Base-by-base conservation (phyloP, 441 rosid genomes). In the Gossypium davidsonii region DNA sequence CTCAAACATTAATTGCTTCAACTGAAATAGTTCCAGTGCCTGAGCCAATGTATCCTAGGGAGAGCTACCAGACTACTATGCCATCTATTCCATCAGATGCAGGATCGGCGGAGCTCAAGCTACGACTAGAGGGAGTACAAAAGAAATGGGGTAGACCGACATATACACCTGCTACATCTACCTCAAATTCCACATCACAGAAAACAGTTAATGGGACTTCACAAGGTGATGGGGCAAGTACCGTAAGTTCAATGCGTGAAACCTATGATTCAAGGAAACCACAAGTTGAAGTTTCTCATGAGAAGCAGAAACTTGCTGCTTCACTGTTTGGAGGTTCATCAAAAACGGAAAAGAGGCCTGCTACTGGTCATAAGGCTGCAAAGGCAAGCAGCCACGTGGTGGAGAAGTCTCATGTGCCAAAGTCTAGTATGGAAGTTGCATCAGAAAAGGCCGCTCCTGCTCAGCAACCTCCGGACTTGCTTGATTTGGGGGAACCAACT, bases 291-390 rank as follows among this genome's bases (percentile, higher is more conserved):
- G 74, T 91, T 20, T 79, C 92, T 65, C 85, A 86, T 11, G 98
- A 93, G 82, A 96, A 90, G 82, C 96, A 96, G 89, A 93, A 89
- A 86, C 98, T 96, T 9, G 99, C 97, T 55, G 99, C 98, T 59
- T 93, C 99, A 26, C 78, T 96, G 72, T 96, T 96, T 79, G 98
- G 99, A 66, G 88, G 93, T 77, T 80, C 92, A 62, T 84, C 93
- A 23, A 90, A 86, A 81, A 52, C 82, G 42, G 97, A 90, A 74
- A 90, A 82, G 83, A 88, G 85, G 71, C 67, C 86, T 64, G 75
- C 94, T 65, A 55, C 85, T 73, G 82, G 87, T 63, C 90, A 86
- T 66, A 89, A 80, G 80, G 80, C 72, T 58, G 74, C 76, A 39
- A 89, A 86, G 79, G 79, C 90, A 71, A 76, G 87, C 76, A 58